Percentiles rank a stretch among this genome's conserved stretches.
Conservation (phyloP, 1,284 basidiomycete species). For the Naganishia liquefaciens region DNA sequence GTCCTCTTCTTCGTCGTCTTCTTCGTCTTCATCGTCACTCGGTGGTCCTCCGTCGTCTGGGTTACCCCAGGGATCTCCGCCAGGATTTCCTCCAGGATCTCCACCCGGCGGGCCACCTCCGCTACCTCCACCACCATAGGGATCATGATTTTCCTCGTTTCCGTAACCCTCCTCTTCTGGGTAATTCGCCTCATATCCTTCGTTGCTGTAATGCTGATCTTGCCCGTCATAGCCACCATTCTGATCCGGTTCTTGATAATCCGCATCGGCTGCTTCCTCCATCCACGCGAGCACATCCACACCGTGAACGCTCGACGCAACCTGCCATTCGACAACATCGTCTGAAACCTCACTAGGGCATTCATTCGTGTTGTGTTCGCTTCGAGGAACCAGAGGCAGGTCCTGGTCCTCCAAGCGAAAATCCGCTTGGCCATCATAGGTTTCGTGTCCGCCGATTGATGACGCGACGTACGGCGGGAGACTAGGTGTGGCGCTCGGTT, state of each 20-base stretch:
- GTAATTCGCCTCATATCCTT: conserved; percentile 14
- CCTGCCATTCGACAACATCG: conserved; percentile 27
- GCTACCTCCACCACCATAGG: conserved; percentile 17
- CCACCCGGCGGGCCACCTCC: not conserved
- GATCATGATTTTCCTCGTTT: conserved; percentile 13
- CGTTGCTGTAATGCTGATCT: conserved; percentile 17
- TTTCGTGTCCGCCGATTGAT: conserved; percentile 11
- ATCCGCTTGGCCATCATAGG: conserved; percentile 21
- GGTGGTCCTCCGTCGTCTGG: conserved; percentile 1
- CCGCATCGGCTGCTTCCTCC: conserved; percentile 8
- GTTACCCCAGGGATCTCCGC: conserved; percentile 1
- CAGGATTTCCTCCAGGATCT: conserved; percentile 5
- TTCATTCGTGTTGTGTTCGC: conserved; percentile 29
- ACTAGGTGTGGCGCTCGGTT: conserved; percentile 24
- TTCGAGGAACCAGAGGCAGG: conserved; percentile 30
- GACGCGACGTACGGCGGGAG: conserved; percentile 21
- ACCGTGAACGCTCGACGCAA: conserved; percentile 10
- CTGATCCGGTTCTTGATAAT: conserved; percentile 13
- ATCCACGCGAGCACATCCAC: conserved; percentile 21
- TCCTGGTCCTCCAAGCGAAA: conserved; percentile 29
- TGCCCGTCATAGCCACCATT: conserved; percentile 10
- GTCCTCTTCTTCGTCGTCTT: conserved; percentile 18
- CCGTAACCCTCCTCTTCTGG: conserved; percentile 20
- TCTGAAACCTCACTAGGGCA: conserved; percentile 24
- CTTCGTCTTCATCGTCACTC: not conserved